Evolutionary conservation across 129 eudicot genomes (phyloP), one percentile per base, ranked within the genome.

Genomic region (Calendula officinalis): DNA sequence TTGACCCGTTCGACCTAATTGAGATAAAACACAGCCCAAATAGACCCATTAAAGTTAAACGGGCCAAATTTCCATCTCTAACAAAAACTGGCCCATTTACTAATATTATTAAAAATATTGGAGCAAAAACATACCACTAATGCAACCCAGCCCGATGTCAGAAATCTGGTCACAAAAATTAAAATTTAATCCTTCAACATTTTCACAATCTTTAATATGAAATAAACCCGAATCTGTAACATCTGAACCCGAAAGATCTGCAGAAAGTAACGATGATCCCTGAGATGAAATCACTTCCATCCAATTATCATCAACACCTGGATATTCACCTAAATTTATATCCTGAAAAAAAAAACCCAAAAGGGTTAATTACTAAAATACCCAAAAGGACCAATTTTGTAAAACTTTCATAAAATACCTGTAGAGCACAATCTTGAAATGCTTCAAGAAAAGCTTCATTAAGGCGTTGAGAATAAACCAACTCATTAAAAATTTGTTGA

Each of bases 341-440:
- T 94, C 99, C 99, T 94, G 84, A 60, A 51, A 60, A 67, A 41
- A 42, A 67, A 1, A 64, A 39, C 64, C 22, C 4, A 9, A 9
- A 30, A 27, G 16, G 38, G 32, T 40, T 8, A 66, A 37, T 65
- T 62, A 30, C 30, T 22, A 22, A 22, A 22, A 22, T 22, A 22
- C 30, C 30, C 30, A 22, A 22, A 22, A 22, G 30, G 39, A n/a
- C 39, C 5, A 34, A 14, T 13, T n/a, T 14, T 34, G 43, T 41
- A 38, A 41, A 4, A 58, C 53, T 43, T 44, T 12, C 3, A 12
- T 40, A 22, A 40, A 6, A 38, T 77, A 94, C 99, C 97, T 88
- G 86, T 38, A 94, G 88, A 74, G 88, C 99, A 80, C 99, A 94
- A 75, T 94, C 95, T 9, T 90, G 84, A 73, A 94, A 94, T 22